Evolutionary conservation across 176 grass and related monocot species (phyloP).

Genomic region (Miscanthus lutarioriparius): DNA sequence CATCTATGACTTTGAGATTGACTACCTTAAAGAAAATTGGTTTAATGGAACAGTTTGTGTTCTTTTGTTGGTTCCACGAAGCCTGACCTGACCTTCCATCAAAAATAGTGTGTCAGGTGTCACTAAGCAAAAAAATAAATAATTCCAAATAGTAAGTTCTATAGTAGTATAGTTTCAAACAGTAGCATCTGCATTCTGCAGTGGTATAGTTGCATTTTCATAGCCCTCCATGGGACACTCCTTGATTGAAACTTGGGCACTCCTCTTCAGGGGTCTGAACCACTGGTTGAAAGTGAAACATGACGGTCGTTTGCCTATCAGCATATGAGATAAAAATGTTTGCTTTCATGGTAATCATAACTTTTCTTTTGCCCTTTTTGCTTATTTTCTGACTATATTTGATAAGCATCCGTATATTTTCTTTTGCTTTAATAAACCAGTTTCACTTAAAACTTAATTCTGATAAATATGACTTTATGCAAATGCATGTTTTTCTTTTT

Average conservation of each 20-base stretch:
- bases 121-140: neutral
- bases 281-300: neutral
- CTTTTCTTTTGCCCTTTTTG: neutral
- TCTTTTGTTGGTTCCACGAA: neutral
- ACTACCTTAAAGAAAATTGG: neutral
- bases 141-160: neutral
- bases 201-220: neutral
- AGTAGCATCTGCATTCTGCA: neutral
- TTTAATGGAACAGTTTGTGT: neutral
- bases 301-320: neutral
- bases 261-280: neutral
- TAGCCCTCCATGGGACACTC: neutral
- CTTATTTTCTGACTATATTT: conserved; percentile 1
- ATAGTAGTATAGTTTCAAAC: neutral
- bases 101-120: neutral
- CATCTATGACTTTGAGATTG: neutral
- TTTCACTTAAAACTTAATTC: neutral
- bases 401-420: neutral
- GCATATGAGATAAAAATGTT: conserved; percentile 1
- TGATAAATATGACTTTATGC: neutral
- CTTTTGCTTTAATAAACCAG: neutral
- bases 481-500: neutral
- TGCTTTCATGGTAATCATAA: neutral
- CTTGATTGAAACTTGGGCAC: neutral
- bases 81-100: neutral